Conservation (phyloP, 1,284 basidiomycete species). For the Polyporus tsugae region DNA sequence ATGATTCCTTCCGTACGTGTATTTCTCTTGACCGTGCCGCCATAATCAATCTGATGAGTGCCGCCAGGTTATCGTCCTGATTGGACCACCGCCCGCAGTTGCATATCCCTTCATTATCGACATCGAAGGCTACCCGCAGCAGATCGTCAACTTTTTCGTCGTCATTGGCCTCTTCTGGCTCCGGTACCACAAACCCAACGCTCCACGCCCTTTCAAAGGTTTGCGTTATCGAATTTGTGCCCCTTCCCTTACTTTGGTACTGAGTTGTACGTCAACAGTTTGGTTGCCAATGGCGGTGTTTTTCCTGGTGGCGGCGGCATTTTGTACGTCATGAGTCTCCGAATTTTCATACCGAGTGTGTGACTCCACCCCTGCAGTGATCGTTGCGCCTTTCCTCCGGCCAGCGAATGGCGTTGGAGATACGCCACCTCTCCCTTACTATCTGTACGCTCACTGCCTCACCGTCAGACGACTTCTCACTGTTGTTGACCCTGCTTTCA, state of each 20-base stretch:
- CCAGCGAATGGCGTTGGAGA: slow-evolving; percentile 64
- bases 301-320: slow-evolving; percentile 59
- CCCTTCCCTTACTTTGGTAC: neutral
- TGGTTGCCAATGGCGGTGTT: slow-evolving; percentile 66
- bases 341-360: neutral
- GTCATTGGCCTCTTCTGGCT: slow-evolving; percentile 66
- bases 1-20: slow-evolving; percentile 59
- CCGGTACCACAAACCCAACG: slow-evolving; percentile 57
- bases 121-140: slow-evolving; percentile 62
- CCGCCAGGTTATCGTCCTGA: slow-evolving; percentile 57
- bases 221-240: neutral
- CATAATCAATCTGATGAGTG: neutral
- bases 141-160: slow-evolving; percentile 66
- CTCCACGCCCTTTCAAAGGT: slow-evolving; percentile 64
- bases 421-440: slow-evolving; percentile 67
- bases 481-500: neutral
- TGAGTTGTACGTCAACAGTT: slow-evolving; percentile 42
- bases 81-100: slow-evolving; percentile 67
- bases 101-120: slow-evolving; percentile 74
- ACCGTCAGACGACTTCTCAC: neutral
- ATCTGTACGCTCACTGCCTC: slow-evolving; percentile 51
- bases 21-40: slow-evolving; percentile 37
- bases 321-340: slow-evolving; percentile 47
- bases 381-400: slow-evolving; percentile 62
- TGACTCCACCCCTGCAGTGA: slow-evolving; percentile 44